A percentile compares a stretch with the other conserved stretches of the same genome.
Evolutionary conservation across 345 rosid species (phyloP).

Genomic region (Moricandia moricandioides): DNA sequence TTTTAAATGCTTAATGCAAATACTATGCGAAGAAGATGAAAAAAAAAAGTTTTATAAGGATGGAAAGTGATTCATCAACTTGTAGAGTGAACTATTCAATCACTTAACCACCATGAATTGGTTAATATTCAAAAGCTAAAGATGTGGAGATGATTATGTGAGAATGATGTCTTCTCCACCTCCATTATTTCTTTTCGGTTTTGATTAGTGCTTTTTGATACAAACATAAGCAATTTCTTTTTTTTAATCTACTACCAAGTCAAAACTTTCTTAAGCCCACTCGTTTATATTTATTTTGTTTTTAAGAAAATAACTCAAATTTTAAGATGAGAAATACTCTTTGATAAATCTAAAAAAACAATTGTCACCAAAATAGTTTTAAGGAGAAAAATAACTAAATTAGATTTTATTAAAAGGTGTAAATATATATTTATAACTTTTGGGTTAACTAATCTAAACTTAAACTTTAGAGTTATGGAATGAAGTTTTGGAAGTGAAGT

Average conservation of each 20-base stretch:
- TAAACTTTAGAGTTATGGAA: no score
- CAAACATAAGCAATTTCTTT: conserved; percentile 15
- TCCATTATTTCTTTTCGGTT: conserved; percentile 7
- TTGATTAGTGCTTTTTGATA: background rate
- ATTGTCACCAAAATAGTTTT: no score
- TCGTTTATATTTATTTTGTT: background rate
- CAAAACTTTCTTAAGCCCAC: conserved; percentile 8
- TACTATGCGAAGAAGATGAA: no score
- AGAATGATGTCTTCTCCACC: conserved; percentile 22
- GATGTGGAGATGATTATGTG: conserved; percentile 25
- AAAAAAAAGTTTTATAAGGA: background rate
- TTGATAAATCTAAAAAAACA: no score
- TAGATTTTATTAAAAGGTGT: no score
- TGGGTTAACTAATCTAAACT: no score
- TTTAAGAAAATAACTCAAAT: no score
- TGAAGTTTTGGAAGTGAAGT: no score
- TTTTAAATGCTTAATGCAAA: background rate
- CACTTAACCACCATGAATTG: background rate
- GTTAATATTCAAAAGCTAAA: background rate
- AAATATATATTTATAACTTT: no score
- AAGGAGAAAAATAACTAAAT: no score
- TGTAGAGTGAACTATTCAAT: background rate
- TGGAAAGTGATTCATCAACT: background rate
- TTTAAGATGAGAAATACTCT: no score
- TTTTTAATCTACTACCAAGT: background rate